phyloP scores from a whole-genome alignment of 257 asterid species.

The Salvia splendens region DNA sequence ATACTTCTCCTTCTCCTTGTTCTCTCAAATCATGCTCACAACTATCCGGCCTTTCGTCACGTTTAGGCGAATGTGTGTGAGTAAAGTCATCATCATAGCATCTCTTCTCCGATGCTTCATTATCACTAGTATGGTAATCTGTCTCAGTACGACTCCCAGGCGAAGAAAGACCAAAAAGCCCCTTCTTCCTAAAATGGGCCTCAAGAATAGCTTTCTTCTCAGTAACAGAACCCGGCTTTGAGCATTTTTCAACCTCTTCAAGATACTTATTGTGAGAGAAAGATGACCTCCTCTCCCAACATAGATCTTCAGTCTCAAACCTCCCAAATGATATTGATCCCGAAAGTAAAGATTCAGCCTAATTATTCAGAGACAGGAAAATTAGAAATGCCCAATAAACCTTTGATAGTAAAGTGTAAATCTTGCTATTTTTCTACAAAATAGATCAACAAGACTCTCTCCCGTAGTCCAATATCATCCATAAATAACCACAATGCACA shows the following conservation, averaged over 20 bases:
- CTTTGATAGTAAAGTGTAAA: background rate
- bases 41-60: constrained; percentile 35
- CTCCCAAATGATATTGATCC: constrained; percentile 90
- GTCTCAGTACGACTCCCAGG: constrained; percentile 46
- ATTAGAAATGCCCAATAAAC: background rate
- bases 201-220: constrained; percentile 81
- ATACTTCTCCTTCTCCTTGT: constrained; percentile 25
- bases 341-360: constrained; percentile 64
- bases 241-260: constrained; percentile 84
- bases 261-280: constrained; percentile 80
- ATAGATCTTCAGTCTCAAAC: constrained; percentile 64
- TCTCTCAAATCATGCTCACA: constrained; percentile 31
- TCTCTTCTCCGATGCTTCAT: constrained; percentile 39
- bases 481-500: background rate
- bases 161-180: constrained; percentile 45
- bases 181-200: constrained; percentile 70
- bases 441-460: background rate
- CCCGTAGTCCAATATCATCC: background rate
- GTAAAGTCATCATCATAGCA: constrained; percentile 36
- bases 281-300: constrained; percentile 92
- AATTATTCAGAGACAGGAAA: constrained; percentile 24
- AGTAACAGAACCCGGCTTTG: constrained; percentile 80
- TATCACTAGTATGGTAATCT: constrained; percentile 44
- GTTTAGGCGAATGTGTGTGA: constrained; percentile 29
- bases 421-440: background rate